phyloP scores from a whole-genome alignment of 2,329 filamentous ascomycete species.

The Xylariaceae sp. region DNA sequence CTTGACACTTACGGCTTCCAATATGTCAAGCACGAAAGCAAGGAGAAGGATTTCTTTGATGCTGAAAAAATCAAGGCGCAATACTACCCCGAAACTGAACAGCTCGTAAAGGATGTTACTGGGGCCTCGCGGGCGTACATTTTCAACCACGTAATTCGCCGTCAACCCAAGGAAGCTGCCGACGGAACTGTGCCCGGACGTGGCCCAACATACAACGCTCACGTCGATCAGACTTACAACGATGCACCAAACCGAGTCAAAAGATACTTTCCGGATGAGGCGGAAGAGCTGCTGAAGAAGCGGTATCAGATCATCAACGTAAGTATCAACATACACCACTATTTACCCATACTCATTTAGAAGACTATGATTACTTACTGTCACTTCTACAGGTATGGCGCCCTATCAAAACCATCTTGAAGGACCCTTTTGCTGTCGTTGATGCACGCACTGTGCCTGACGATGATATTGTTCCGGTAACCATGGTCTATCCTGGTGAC shows the following conservation, averaged over 20 bases:
- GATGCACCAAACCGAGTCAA: background rate
- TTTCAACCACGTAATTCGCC: slow-evolving; percentile 5
- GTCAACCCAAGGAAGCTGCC: slow-evolving; percentile 1
- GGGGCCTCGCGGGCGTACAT: slow-evolving; percentile 4
- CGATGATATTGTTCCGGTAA: background rate
- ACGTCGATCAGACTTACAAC: slow-evolving; percentile 2
- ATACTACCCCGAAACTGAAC: slow-evolving; percentile 15
- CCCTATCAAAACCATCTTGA: slow-evolving; percentile 16
- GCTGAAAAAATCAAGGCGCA: slow-evolving; percentile 5
- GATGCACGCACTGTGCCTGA: slow-evolving; percentile 10
- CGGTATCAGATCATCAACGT: slow-evolving; percentile 2
- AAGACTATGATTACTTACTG: background rate
- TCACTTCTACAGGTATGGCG: slow-evolving; percentile 4
- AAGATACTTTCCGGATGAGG: background rate
- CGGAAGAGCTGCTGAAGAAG: background rate
- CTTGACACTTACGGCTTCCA: slow-evolving; percentile 10
- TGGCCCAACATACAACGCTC: slow-evolving; percentile 2
- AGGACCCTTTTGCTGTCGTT: slow-evolving; percentile 10
- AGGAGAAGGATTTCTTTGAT: slow-evolving; percentile 13
- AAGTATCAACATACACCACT: background rate
- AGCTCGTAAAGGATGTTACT: slow-evolving; percentile 8
- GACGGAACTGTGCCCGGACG: background rate
- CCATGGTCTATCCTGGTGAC: slow-evolving; percentile 1
- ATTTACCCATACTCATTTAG: background rate
- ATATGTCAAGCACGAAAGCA: slow-evolving; percentile 13